Evolutionary conservation across 2,329 filamentous ascomycete species (phyloP), one percentile per base, ranked within the genome.

Genomic region (Colletotrichum aenigma): DNA sequence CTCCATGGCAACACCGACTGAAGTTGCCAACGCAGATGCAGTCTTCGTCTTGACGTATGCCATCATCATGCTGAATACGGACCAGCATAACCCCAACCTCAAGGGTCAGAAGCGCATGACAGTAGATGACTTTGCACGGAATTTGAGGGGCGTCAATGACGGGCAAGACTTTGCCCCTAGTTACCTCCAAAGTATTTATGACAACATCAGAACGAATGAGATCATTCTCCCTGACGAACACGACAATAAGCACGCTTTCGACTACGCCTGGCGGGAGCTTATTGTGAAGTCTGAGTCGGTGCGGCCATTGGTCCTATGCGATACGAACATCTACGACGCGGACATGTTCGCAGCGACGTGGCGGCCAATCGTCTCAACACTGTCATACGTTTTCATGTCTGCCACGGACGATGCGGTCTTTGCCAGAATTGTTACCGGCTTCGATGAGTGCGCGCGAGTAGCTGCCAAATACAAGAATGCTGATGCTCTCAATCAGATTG

Each of bases 341-440:
- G 96, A 99, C 82, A 98, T 99, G 95, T 99, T 99, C 83, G 93
- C 94, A 73, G 94, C 96, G 26, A 98, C 96, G 1, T 99, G 97
- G 97, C 96, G 92, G 82, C 96, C 97, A 0, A 96, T 99, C 66
- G 91, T 99, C 48, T 96, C 97, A 5, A 98, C 97, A 0, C 88
- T 99, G 70, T 97, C 97, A 15, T 99, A 98, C 82, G 97, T 99
- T 5, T 99, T 99, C 87, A 98, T 98, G 94, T 98, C 96, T 43
- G 97, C 97, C 18, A 98, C 96, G 0, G 97, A 99, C 81, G 97
- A 99, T 83, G 90, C 96, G 1, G 97, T 99, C 4, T 99, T 98
- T 82, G 95, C 95, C 43, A 92, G 97, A 75, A 94, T 99, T 21
- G 95, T 98, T 32, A 95, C 95, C 64, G 97, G 97, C 3, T 99